Evolutionary conservation across 2,329 filamentous ascomycete genomes (phyloP).

Genomic region (Stagonosporopsis tanaceti): DNA sequence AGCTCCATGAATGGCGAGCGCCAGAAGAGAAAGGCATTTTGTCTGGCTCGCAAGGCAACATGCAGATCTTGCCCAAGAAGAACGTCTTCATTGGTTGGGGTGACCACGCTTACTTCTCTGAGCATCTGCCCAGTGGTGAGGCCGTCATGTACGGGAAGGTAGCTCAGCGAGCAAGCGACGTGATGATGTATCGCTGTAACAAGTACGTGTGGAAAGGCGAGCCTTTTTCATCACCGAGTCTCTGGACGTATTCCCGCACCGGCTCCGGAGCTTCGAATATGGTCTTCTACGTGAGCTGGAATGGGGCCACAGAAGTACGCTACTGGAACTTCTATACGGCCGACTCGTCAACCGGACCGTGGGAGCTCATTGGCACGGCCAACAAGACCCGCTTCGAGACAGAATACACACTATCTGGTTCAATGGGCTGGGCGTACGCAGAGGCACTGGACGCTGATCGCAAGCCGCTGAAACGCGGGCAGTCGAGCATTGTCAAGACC

Average conservation of each 20-base stretch:
- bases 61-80: slow-evolving; percentile 53
- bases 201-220: slow-evolving; percentile 40
- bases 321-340: slow-evolving; percentile 41
- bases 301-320: slow-evolving; percentile 39
- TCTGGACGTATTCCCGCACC: slow-evolving; percentile 13
- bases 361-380: slow-evolving; percentile 1
- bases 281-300: slow-evolving; percentile 38
- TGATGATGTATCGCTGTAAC: slow-evolving; percentile 52
- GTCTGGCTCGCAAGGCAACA: slow-evolving; percentile 51
- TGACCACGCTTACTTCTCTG: slow-evolving; percentile 59
- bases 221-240: slow-evolving; percentile 30
- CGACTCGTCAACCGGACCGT: slow-evolving; percentile 8
- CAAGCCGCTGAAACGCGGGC: slow-evolving; percentile 9
- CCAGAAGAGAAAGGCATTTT: slow-evolving; percentile 23
- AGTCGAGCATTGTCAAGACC: slow-evolving; percentile 13
- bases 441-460: slow-evolving; percentile 11
- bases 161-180: slow-evolving; percentile 19
- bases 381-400: slow-evolving; percentile 16
- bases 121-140: slow-evolving; percentile 53
- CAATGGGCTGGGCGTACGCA: slow-evolving; percentile 12
- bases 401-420: slow-evolving; percentile 2
- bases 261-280: slow-evolving; percentile 16
- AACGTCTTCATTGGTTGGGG: slow-evolving; percentile 60
- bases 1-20: slow-evolving; percentile 31
- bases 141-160: slow-evolving; percentile 45